These are phyloP conservation scores for Vigna mungo DNA, from an alignment of 306 rosid genomes.

Conservation along the genomic window DNA sequence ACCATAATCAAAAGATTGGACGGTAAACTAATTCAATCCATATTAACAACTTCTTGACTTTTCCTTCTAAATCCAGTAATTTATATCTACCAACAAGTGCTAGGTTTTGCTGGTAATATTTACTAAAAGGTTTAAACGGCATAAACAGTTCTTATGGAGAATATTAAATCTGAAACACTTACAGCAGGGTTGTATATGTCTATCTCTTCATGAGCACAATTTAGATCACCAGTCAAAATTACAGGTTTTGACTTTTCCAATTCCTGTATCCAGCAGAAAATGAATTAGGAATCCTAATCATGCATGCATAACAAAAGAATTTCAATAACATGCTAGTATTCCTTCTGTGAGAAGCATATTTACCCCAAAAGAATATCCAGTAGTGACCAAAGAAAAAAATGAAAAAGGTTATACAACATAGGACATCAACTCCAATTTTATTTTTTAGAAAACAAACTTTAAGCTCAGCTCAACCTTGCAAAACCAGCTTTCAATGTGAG, in stretches of 20 bases:
- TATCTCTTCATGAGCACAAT: slow-evolving; percentile 97
- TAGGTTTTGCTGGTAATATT: not conserved
- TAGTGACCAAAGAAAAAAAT: not conserved
- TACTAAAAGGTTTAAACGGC: not conserved
- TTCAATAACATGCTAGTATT: slow-evolving; percentile 21
- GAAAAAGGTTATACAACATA: slow-evolving; percentile 26
- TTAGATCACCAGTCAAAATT: slow-evolving; percentile 92
- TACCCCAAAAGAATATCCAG: not conserved
- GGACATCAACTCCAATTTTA: slow-evolving; percentile 13
- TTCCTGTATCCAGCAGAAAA: slow-evolving; percentile 67
- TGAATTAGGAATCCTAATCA: slow-evolving; percentile 24
- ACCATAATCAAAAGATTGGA: not conserved
- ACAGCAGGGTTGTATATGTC: slow-evolving; percentile 92
- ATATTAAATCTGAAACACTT: slow-evolving; percentile 51
- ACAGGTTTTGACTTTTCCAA: slow-evolving; percentile 93
- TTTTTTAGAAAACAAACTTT: too few relatives aligned
- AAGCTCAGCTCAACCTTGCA: too few relatives aligned
- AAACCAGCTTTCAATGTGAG: too few relatives aligned
- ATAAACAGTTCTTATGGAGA: slow-evolving; percentile 13
- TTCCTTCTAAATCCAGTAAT: slow-evolving; percentile 29
- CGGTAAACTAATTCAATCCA: not conserved
- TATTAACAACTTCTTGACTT: slow-evolving; percentile 2
- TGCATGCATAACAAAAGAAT: not conserved
- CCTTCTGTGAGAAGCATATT: slow-evolving; percentile 6
- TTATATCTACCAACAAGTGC: slow-evolving; percentile 20